Base-by-base conservation (phyloP, 805 yeast species). In the Diddensiella santjacobensis region DNA sequence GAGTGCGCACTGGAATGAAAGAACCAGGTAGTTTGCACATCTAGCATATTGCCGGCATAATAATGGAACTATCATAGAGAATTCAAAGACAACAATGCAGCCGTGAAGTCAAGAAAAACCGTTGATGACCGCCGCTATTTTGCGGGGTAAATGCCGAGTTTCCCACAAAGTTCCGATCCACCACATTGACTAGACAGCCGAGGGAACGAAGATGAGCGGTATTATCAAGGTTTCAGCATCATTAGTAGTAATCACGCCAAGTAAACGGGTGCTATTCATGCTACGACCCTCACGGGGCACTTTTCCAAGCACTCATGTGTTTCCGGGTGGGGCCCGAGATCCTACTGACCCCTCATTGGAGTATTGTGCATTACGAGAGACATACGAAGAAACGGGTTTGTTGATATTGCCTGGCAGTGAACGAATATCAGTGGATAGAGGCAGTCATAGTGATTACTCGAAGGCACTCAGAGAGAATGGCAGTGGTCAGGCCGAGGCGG, bases 321-420 rank as follows among this genome's bases (percentile, higher is more conserved):
- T 63, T 40, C 68, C 68, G 1, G 68, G 68, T 4, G 68, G 68
- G 2, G 62, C 56, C 1, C 33, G 52, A 15, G 68, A 63, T 13
- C 42, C 53, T 3, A 44, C 53, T 1, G 68, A 63, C 37, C 49
- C 52, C 4, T 42, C 48, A 23, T 45, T 56, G 30, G 53, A 51
- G 22, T 53, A 61, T 40, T 57, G 64, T 39, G 68, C 67, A 1
- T 49, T 63, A 20, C 49, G 68, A 18, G 68, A 63, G 36, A 60
- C 65, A 1, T 64, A 53, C 35, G 68, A 63, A 42, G 68, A 63
- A 44, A 63, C 68, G 1, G 67, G 67, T 1, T 42, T 63, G 5
- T 40, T 61, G 36, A 50, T 63, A 17, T 31, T 52, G 24, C 59
- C 63, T n/a, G 46, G 51, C 13, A 39, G 41, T 11, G 42, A 48